Evolutionary conservation across 1,284 basidiomycete species (phyloP), one percentile per base, ranked within the genome.

Genomic region (Ustilago bromivora): DNA sequence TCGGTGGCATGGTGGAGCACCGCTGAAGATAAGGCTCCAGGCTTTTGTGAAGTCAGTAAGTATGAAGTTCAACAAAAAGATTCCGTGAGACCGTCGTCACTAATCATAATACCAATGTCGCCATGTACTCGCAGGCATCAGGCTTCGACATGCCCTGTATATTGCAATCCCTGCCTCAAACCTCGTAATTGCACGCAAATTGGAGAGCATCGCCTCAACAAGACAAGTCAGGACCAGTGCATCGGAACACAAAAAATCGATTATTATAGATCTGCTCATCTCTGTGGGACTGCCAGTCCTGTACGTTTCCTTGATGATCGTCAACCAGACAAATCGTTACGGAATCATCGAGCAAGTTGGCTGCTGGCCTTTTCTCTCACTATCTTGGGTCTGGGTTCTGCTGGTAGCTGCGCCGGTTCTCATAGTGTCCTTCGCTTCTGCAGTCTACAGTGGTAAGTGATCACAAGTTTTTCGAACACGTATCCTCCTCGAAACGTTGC

Each of bases 1-100:
- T 58, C 66, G 10, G 36, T 55, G n/a, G 57, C 49, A 0, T 69
- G 66, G 66, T 62, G 60, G 66, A 34, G 28, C 2, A 17, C 51
- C 3, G 23, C 23, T 0, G 55, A 35, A 12, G 19, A 69, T 41
- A 38, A 58, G 35, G 60, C 60, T 13, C 66, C 66, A 5, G 56
- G 32, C 8, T 69, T 54, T 15, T 69, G 66, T 38, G 66, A 69
- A 34, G 10, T 69, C 6, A 68, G 66, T 68, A 40, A 68, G 66
- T 68, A 31, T 2, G 8, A 15, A 36, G 36, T 9, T 60, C 58
- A 15, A 32, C 32, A 5, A 13, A 38, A 41, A 15, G 57, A n/a
- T 35, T 47, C n/a, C 51, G 23, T 31, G 6, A 6, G 9, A 6
- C 13, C 40, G 17, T 41, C 40, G 40, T 41, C 40, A 12, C 40